These are phyloP conservation scores for Marsdenia floribunda DNA, from an alignment of 257 asterid genomes.

Conservation along the genomic window DNA sequence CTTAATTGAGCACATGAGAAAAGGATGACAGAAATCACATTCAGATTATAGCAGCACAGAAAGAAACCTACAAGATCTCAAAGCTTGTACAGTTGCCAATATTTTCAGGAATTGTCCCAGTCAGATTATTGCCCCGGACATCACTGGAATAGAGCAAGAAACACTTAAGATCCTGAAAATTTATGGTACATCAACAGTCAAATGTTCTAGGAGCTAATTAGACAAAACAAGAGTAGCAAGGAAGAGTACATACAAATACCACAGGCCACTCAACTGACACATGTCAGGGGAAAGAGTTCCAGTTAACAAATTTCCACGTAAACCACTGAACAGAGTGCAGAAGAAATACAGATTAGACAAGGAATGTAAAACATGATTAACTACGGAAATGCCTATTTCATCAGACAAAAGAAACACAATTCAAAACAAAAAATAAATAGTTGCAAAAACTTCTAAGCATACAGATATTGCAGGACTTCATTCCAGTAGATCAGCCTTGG, in stretches of 20 bases:
- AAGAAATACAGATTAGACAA: background rate
- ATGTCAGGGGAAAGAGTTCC: conserved; percentile 91
- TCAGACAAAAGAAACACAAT: background rate
- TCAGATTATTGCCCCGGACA: conserved; percentile 79
- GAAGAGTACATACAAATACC: conserved; percentile 77
- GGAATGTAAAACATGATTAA: background rate
- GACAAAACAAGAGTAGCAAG: background rate
- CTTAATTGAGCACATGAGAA: background rate
- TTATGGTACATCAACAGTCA: background rate
- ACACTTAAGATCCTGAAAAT: background rate
- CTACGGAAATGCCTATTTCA: background rate
- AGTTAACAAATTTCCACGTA: conserved; percentile 72
- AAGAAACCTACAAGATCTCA: conserved; percentile 73
- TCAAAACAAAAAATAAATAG: background rate
- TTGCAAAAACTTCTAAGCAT: background rate
- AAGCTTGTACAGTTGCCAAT: conserved; percentile 96
- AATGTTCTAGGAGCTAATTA: background rate
- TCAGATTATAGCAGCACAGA: background rate
- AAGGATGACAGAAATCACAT: background rate
- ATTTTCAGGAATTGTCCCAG: conserved; percentile 81
- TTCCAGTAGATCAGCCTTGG: conserved; percentile 95
- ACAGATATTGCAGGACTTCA: conserved; percentile 95
- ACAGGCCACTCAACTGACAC: conserved; percentile 92
- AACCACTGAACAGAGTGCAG: conserved; percentile 43
- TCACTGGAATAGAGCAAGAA: conserved; percentile 46